Evolutionary conservation across 1,139 yeast species (phyloP).

Genomic region (Yamadazyma membranifaciens): DNA sequence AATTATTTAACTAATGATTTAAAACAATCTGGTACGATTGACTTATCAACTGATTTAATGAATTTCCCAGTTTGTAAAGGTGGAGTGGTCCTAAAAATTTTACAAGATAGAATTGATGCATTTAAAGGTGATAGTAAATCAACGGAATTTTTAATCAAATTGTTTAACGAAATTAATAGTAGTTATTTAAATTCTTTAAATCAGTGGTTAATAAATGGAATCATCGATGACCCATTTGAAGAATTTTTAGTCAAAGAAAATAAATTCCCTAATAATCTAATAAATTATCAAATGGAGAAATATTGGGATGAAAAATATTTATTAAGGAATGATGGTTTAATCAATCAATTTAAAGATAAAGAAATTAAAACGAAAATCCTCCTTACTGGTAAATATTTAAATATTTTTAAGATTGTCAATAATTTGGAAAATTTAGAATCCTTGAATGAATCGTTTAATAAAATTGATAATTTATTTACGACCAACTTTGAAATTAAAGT

Average conservation of each 20-base stretch:
- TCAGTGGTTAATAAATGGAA: slow-evolving; percentile 76
- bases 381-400: slow-evolving; percentile 81
- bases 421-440: slow-evolving; percentile 37
- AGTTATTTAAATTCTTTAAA: slow-evolving; percentile 71
- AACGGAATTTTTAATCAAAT: slow-evolving; percentile 44
- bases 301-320: slow-evolving; percentile 87
- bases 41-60: slow-evolving; percentile 52
- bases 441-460: slow-evolving; percentile 27
- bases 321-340: slow-evolving; percentile 71
- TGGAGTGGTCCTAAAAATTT: slow-evolving; percentile 58
- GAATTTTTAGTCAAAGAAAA: slow-evolving; percentile 73
- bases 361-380: slow-evolving; percentile 64
- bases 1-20: slow-evolving; percentile 42
- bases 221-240: slow-evolving; percentile 71
- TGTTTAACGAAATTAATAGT: slow-evolving; percentile 60
- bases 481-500: slow-evolving; percentile 58
- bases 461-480: slow-evolving; percentile 49
- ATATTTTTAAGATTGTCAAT: slow-evolving; percentile 63
- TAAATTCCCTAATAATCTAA: slow-evolving; percentile 34
- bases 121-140: slow-evolving; percentile 69
- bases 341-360: slow-evolving; percentile 59
- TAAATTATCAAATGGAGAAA: slow-evolving; percentile 59
- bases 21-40: slow-evolving; percentile 41
- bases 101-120: slow-evolving; percentile 56
- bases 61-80: slow-evolving; percentile 63